Evolutionary conservation across 257 asterid genomes (phyloP), one percentile per base, ranked within the genome.

Genomic region (Solanum sitiens): DNA sequence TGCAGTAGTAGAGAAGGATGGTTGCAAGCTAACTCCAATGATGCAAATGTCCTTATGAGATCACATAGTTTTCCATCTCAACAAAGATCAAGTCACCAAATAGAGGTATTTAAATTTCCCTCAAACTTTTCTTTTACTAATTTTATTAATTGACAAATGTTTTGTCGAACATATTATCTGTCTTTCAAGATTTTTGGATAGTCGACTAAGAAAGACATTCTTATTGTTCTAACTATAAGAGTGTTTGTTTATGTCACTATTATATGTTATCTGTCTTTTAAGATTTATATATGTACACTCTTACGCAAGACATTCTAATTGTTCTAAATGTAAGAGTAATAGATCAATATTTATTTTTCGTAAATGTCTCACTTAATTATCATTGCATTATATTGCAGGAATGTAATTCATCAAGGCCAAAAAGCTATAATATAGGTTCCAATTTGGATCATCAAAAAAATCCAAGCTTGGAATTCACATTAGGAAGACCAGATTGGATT

Each of bases 1-100:
- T 85, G 72, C 87, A 94, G 98, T 87, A 89, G 93, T 89, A 90
- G 97, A 90, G 98, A 95, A 86, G 94, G 91, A 23, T 94, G 98
- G 98, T 63, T 91, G 76, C 98, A 94, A 84, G 86, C 89, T 68
- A 93, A 89, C 80, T 88, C 90, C 7, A 90, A 89, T 50, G 98
- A 94, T 50, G 80, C 91, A 70, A 94, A 90, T 70, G 90, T 89
- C 86, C 92, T 90, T 79, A 88, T 91, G 89, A 90, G 94, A 85
- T 90, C 94, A 12, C 90, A 93, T 71, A 86, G 93, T 15, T 90
- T 92, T 65, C 98, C 95, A 27, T 89, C 92, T 88, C 92, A 93
- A 72, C 91, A 90, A 77, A 91, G 90, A 91, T 85, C 90, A 44
- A 87, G 90, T 40, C 95, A 86, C 85, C 89, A 84, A 14, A 87